Conservation (phyloP, 306 rosid species). For the Dicorynia guianensis region DNA sequence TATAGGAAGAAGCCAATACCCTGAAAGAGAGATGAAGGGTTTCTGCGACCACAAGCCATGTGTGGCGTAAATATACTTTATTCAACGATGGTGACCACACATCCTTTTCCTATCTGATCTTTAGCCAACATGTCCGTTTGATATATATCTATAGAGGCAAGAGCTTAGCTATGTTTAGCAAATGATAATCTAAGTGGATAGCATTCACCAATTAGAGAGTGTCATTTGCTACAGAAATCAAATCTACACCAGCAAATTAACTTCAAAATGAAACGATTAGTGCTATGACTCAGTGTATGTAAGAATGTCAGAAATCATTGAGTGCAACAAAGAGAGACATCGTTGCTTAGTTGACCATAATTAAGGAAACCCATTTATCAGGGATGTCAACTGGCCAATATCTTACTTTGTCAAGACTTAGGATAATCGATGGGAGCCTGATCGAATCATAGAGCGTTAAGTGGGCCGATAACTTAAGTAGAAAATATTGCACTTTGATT, state of each 20-base stretch:
- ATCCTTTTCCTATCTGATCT: slow-evolving; percentile 29
- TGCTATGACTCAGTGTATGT: no score
- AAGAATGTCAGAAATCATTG: not conserved
- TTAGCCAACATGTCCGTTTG: slow-evolving; percentile 33
- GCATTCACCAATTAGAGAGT: no score
- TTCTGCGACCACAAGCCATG: slow-evolving; percentile 33
- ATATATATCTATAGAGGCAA: not conserved
- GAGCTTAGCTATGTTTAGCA: not conserved
- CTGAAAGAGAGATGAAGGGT: slow-evolving; percentile 6
- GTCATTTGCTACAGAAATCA: no score
- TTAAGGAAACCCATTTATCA: slow-evolving; percentile 14
- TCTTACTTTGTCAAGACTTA: no score
- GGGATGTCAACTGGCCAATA: no score
- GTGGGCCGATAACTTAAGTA: no score
- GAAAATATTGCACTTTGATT: no score
- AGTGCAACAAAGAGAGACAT: not conserved
- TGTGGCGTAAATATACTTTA: slow-evolving; percentile 11
- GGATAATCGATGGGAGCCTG: no score
- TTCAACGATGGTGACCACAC: slow-evolving; percentile 33
- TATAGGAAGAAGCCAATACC: slow-evolving; percentile 12
- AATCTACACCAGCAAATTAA: no score
- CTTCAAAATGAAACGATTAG: no score
- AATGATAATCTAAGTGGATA: no score
- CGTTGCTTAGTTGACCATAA: slow-evolving; percentile 12
- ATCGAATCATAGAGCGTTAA: no score